Conservation (phyloP, 371 early-diverging fungal species). For the Saksenaea oblongispora region DNA sequence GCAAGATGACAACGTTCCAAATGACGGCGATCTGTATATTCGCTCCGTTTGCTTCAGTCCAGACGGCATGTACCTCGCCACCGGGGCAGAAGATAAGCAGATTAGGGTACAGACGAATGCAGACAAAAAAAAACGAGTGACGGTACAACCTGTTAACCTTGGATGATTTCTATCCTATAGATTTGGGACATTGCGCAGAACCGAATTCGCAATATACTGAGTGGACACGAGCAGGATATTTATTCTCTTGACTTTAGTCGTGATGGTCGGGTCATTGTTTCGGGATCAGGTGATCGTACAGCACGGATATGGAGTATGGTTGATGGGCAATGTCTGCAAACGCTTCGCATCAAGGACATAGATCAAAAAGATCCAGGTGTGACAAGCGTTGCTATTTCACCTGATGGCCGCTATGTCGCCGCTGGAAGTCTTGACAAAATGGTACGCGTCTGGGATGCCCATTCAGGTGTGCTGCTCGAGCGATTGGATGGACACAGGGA, state of each 20-base stretch:
- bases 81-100: conserved; percentile 97
- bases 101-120: conserved; percentile 67
- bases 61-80: conserved; percentile 89
- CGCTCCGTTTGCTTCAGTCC: conserved; percentile 97
- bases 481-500: conserved; percentile 96
- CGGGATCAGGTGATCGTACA: conserved; percentile 95
- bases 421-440: conserved; percentile 92
- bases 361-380: conserved; percentile 92
- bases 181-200: conserved; percentile 81
- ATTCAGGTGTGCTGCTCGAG: conserved; percentile 79
- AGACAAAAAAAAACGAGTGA: background rate
- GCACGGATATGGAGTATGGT: conserved; percentile 89
- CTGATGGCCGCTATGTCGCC: conserved; percentile 80
- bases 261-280: conserved; percentile 90
- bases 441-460: conserved; percentile 93
- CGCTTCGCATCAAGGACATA: conserved; percentile 79
- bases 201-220: conserved; percentile 66
- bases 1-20: conserved; percentile 74
- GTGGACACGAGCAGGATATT: conserved; percentile 97
- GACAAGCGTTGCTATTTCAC: conserved; percentile 91
- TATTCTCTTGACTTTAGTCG: conserved; percentile 95
- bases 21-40: conserved; percentile 87
- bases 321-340: conserved; percentile 69
- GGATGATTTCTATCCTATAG: conserved; percentile 28
- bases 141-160: background rate